Conservation (phyloP, 257 asterid genomes). For the Solanum verrucosum region DNA sequence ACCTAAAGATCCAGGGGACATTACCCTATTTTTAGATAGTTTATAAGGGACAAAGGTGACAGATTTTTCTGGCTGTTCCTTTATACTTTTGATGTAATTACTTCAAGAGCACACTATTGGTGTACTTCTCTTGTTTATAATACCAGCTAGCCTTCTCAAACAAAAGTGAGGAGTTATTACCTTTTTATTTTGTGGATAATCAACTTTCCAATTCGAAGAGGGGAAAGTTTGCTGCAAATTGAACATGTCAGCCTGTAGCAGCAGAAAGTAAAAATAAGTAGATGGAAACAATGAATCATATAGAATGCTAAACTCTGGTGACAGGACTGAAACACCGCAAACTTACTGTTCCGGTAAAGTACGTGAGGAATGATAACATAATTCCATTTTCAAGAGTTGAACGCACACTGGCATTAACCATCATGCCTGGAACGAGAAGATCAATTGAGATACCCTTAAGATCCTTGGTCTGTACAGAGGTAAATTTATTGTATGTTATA, state of each 20-base stretch:
- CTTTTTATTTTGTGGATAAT: constrained; percentile 68
- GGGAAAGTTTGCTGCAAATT: constrained; percentile 64
- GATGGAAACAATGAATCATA: neutral
- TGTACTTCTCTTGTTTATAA: neutral
- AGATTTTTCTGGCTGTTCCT: neutral
- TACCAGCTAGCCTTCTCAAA: neutral
- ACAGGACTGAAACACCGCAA: constrained; percentile 3
- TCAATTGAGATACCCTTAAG: constrained; percentile 89
- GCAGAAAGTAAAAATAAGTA: constrained; percentile 4
- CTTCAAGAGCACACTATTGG: neutral
- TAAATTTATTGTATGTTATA: constrained; percentile 10
- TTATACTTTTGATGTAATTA: no score
- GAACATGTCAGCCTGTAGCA: constrained; percentile 68
- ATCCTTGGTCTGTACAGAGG: constrained; percentile 67
- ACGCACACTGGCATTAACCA: constrained; percentile 87
- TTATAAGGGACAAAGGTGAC: neutral
- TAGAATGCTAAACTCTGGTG: neutral
- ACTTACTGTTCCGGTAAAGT: constrained; percentile 97
- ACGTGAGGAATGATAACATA: constrained; percentile 79
- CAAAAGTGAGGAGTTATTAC: constrained; percentile 19
- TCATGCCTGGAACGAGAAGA: constrained; percentile 96
- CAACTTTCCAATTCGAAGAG: constrained; percentile 72
- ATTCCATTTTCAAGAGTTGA: constrained; percentile 86
- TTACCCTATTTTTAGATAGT: neutral
- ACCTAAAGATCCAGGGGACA: neutral